Evolutionary conservation across 257 asterid species (phyloP), one percentile per base, ranked within the genome.

Genomic region (Ocimum tenuiflorum): DNA sequence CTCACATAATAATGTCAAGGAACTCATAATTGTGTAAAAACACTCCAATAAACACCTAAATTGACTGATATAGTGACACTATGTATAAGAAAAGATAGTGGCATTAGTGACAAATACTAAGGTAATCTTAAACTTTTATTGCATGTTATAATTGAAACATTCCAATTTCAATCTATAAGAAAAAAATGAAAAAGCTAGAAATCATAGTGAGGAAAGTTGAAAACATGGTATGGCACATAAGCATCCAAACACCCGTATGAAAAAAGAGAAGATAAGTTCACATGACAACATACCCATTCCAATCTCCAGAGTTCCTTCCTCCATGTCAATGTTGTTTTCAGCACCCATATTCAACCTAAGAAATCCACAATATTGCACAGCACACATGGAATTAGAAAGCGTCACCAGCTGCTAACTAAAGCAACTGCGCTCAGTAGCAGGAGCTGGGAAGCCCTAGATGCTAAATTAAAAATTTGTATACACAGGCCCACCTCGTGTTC

Each of bases 271-370:
- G 68, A 41, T 42, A 60, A 19, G 23, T 6, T 54, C n/a, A 55
- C 41, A 18, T 3, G 39, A 24, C 27, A 77, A 69, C 85, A 60
- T 81, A 91, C 97, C 97, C 83, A 91, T 91, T 54, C 97, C 97
- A 79, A 91, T 81, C 83, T 91, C 95, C 72, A 91, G 81, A 47
- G 84, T 88, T 79, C 94, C 97, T 71, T 91, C 97, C 76, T 88
- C 95, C 84, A 73, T 52, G 59, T 82, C 87, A 63, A 75, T 58
- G 66, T 76, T 73, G 70, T 85, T 87, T 73, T 82, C 84, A 24
- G 75, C 83, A 33, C 83, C 95, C 96, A 86, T 90, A 22, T 60
- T 76, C 38, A 73, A 83, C 80, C 89, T 72, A 66, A 45, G 66
- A 50, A 58, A 38, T 7, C 49, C 70, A 72, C 29, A 45, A 59